phyloP scores from a whole-genome alignment of 495 filamentous ascomycete species.

The Penicillium ucsense region DNA sequence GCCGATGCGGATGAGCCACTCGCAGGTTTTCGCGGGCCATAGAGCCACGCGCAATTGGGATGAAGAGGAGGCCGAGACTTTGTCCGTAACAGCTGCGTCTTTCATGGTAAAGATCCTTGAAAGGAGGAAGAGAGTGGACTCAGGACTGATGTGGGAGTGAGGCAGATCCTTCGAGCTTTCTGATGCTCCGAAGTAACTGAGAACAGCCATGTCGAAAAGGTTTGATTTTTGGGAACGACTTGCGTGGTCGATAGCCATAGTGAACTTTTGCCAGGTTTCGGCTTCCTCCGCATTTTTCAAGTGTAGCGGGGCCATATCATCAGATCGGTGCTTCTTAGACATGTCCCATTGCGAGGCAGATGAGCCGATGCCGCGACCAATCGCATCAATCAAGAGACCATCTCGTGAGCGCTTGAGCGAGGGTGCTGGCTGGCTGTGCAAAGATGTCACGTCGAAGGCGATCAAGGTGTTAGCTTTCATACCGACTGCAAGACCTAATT shows the following conservation, averaged over 20 bases:
- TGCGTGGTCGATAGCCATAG: slow-evolving; percentile 18
- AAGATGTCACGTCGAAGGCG: slow-evolving; percentile 54
- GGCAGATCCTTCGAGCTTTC: slow-evolving; percentile 14
- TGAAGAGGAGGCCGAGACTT: slow-evolving; percentile 15
- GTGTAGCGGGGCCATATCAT: slow-evolving; percentile 21
- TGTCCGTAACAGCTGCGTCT: slow-evolving; percentile 10
- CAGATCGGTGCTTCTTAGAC: slow-evolving; percentile 28
- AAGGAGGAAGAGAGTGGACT: slow-evolving; percentile 41
- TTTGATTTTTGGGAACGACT: slow-evolving; percentile 15
- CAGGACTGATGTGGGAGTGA: slow-evolving; percentile 25
- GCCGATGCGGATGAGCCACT: slow-evolving; percentile 54
- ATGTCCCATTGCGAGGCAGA: slow-evolving; percentile 27
- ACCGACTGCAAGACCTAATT: slow-evolving; percentile 52
- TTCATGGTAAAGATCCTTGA: slow-evolving; percentile 43
- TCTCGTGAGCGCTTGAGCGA: slow-evolving; percentile 52
- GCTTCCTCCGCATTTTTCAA: slow-evolving; percentile 26
- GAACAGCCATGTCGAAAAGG: slow-evolving; percentile 33
- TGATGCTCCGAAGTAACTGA: slow-evolving; percentile 20
- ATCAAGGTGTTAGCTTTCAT: slow-evolving; percentile 46
- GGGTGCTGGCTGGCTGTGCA: slow-evolving; percentile 31
- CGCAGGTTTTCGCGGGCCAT: slow-evolving; percentile 43
- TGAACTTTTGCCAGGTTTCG: slow-evolving; percentile 27
- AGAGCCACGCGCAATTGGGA: slow-evolving; percentile 35
- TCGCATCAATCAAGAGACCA: slow-evolving; percentile 60
- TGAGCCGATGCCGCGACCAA: slow-evolving; percentile 45